These are phyloP conservation scores for Batrachochytrium dendrobatidis DNA, from an alignment of 371 early-diverging fungal species.

Conservation along the genomic window DNA sequence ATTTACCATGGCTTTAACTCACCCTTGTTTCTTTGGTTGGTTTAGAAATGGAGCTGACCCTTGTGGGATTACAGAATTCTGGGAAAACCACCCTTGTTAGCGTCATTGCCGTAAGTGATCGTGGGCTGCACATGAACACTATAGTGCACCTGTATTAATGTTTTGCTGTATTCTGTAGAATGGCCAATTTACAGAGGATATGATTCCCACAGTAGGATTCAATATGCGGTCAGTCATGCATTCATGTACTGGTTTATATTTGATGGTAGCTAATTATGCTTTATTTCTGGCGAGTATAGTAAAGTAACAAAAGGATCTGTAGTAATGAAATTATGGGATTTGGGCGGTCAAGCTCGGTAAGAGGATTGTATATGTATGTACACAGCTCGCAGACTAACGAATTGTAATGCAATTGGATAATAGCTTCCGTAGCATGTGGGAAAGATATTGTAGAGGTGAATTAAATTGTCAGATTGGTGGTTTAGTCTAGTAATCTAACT, in stretches of 20 bases:
- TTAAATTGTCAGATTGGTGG: background rate
- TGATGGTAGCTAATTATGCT: no score
- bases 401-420: no score
- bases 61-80: constrained; percentile 95
- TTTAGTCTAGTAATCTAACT: background rate
- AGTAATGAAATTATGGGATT: constrained; percentile 98
- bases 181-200: constrained; percentile 90
- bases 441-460: constrained; percentile 63
- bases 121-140: background rate
- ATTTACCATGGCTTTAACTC: background rate
- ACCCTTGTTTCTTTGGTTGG: background rate
- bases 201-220: constrained; percentile 97
- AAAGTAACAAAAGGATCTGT: constrained; percentile 47
- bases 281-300: no score
- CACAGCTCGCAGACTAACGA: no score
- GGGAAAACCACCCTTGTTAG: constrained; percentile 97
- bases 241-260: no score
- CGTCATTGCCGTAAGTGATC: constrained; percentile 81
- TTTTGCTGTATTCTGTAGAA: constrained; percentile 45
- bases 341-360: constrained; percentile 94
- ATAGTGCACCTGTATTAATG: background rate
- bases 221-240: constrained; percentile 91
- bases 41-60: constrained; percentile 96
- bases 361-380: no score
- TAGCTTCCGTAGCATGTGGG: constrained; percentile 98